phyloP scores from a whole-genome alignment of 805 yeast species.

The Kazachstania psychrophila region DNA sequence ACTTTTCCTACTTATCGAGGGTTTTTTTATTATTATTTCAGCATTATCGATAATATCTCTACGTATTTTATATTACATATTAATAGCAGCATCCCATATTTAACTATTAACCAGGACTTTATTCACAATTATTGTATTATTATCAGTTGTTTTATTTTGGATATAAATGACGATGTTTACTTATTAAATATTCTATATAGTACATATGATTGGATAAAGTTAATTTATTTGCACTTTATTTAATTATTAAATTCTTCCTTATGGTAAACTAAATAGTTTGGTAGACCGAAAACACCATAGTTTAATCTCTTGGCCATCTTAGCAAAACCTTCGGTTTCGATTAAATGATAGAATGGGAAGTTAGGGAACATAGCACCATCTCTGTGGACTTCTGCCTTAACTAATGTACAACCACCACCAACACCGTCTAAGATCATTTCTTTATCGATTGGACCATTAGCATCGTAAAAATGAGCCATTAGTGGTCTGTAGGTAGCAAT shows the following conservation, averaged over 20 bases:
- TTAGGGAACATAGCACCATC: constrained; percentile 99
- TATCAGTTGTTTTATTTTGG: too few species aligned
- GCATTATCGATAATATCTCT: too few species aligned
- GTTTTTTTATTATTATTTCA: too few species aligned
- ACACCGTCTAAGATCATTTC: constrained; percentile 92
- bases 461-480: constrained; percentile 82
- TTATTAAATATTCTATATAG: too few species aligned
- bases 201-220: too few species aligned
- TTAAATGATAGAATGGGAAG: constrained; percentile 92
- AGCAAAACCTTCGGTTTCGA: constrained; percentile 98
- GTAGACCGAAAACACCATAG: constrained; percentile 84
- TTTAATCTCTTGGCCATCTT: constrained; percentile 94
- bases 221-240: too few species aligned
- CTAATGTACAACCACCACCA: constrained; percentile 94
- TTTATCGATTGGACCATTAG: constrained; percentile 48
- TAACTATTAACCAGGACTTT: too few species aligned
- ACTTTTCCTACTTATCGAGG: too few species aligned
- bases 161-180: too few species aligned
- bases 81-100: too few species aligned
- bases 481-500: constrained; percentile 89
- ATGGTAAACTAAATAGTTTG: constrained; percentile 88
- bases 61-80: too few species aligned
- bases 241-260: constrained; percentile 52
- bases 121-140: too few species aligned
- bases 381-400: constrained; percentile 94